Percentiles rank a stretch among this genome's conserved stretches.
Conservation (phyloP, 2,329 filamentous ascomycete species). For the Paradendryphiella salina region DNA sequence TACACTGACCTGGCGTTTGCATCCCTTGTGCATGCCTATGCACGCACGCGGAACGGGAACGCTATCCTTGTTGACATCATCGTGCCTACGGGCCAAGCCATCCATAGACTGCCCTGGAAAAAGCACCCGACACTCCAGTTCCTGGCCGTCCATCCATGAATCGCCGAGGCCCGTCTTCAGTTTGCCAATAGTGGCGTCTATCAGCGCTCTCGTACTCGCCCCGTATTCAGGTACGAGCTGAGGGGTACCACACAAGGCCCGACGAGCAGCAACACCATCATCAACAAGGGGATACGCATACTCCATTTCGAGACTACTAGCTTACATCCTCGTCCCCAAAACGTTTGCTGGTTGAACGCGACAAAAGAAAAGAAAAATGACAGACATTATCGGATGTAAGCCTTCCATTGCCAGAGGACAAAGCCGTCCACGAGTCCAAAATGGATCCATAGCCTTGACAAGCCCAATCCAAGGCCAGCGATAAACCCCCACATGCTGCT, state of each 20-base stretch:
- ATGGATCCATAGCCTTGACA: slow-evolving; percentile 4
- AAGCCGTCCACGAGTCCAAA: slow-evolving; percentile 20
- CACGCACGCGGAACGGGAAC: not conserved
- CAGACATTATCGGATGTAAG: slow-evolving; percentile 30
- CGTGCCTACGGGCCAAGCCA: slow-evolving; percentile 6
- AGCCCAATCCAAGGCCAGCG: slow-evolving; percentile 4
- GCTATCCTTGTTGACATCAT: slow-evolving; percentile 18
- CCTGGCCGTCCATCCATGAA: too few species aligned
- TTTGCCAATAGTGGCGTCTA: not conserved
- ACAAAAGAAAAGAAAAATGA: slow-evolving; percentile 34
- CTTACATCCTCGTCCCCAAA: slow-evolving; percentile 31
- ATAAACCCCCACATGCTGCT: slow-evolving; percentile 11
- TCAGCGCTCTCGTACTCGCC: not conserved
- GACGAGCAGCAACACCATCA: not conserved
- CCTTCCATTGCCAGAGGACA: slow-evolving; percentile 13
- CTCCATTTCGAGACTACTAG: slow-evolving; percentile 23
- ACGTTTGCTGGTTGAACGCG: slow-evolving; percentile 27
- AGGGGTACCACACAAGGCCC: not conserved
- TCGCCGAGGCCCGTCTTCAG: not conserved
- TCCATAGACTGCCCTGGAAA: not conserved
- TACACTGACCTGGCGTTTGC: not conserved
- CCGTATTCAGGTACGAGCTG: not conserved
- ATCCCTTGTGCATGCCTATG: not conserved
- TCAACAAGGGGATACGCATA: slow-evolving; percentile 16
- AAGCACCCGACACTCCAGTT: not conserved